Evolutionary conservation across 192 early-diverging fungal species (phyloP).

Genomic region (Diversispora eburnea): DNA sequence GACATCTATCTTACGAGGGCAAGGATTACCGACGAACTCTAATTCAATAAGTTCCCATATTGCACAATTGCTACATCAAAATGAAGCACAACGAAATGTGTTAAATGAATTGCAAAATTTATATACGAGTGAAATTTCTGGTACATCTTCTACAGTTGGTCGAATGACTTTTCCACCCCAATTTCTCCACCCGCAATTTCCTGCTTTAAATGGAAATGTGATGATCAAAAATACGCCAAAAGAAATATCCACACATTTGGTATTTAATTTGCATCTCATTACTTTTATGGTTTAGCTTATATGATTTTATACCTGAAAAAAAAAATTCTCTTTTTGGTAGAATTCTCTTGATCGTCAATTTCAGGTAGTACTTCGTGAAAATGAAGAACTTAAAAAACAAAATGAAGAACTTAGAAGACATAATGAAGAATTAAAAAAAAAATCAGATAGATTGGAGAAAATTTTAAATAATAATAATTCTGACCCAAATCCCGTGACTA

Average conservation of each 20-base stretch:
- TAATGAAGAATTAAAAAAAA: constrained; percentile 30
- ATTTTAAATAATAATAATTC: too few relatives aligned
- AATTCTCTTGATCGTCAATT: constrained; percentile 33
- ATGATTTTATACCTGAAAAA: too few relatives aligned
- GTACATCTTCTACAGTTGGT: background rate
- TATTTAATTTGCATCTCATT: background rate
- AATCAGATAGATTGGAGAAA: too few relatives aligned
- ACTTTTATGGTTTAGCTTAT: too few relatives aligned
- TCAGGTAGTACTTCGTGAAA: constrained; percentile 32
- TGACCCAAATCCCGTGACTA: too few relatives aligned
- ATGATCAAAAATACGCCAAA: background rate
- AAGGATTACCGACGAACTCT: constrained; percentile 26
- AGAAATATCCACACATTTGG: constrained; percentile 1
- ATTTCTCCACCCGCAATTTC: background rate
- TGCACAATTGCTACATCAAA: constrained; percentile 45
- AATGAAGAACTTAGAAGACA: constrained; percentile 33
- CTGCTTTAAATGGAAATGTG: background rate
- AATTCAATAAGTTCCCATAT: constrained; percentile 34
- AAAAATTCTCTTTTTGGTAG: constrained; percentile 24
- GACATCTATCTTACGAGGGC: constrained; percentile 36
- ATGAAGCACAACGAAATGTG: constrained; percentile 42
- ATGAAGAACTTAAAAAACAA: constrained; percentile 30
- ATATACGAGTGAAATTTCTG: constrained; percentile 2
- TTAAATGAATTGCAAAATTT: constrained; percentile 36
- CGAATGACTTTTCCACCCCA: constrained; percentile 2